Percentiles rank a stretch among this genome's conserved stretches.
phyloP scores from a whole-genome alignment of 2,329 filamentous ascomycete species.

The Westerdykella ornata region DNA sequence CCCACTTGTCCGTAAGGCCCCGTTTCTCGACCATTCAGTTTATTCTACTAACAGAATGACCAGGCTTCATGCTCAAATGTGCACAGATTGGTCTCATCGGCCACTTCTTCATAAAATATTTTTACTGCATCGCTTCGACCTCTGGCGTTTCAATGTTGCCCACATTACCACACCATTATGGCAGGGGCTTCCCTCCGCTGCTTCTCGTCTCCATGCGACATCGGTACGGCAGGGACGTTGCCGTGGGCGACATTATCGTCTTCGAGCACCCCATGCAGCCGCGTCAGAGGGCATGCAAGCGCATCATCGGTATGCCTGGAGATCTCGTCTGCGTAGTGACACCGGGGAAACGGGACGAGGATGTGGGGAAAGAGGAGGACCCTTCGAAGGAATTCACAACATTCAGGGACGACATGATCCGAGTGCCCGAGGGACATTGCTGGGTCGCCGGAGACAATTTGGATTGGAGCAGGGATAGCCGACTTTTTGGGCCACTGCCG shows the following conservation, averaged over 20 bases:
- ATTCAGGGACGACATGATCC: conserved; percentile 50
- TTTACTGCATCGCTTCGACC: conserved; percentile 54
- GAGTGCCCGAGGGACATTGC: conserved; percentile 86
- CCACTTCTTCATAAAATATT: conserved; percentile 46
- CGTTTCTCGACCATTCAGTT: conserved; percentile 1
- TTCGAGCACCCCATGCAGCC: conserved; percentile 65
- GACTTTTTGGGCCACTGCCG: conserved; percentile 78
- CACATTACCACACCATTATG: conserved; percentile 50
- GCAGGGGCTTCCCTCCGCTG: conserved; percentile 6
- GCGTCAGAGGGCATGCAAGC: conserved; percentile 62
- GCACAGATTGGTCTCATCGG: conserved; percentile 7
- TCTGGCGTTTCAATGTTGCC: conserved; percentile 84
- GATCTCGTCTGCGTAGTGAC: conserved; percentile 66
- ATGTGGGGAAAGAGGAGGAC: conserved; percentile 15
- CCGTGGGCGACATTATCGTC: conserved; percentile 77
- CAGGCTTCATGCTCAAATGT: too few relatives aligned
- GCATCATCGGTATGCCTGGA: conserved; percentile 54
- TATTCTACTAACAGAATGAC: too few relatives aligned
- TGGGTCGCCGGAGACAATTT: conserved; percentile 89
- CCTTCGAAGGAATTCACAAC: conserved; percentile 22
- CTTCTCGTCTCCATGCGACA: conserved; percentile 25
- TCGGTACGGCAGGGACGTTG: conserved; percentile 53
- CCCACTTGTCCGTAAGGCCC: neutral
- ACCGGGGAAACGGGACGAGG: conserved; percentile 40
- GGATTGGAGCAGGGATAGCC: conserved; percentile 74